A percentile compares a stretch with the other conserved stretches of the same genome.
Evolutionary conservation across 2,329 filamentous ascomycete genomes (phyloP).

Genomic region (Penicillium sp.): DNA sequence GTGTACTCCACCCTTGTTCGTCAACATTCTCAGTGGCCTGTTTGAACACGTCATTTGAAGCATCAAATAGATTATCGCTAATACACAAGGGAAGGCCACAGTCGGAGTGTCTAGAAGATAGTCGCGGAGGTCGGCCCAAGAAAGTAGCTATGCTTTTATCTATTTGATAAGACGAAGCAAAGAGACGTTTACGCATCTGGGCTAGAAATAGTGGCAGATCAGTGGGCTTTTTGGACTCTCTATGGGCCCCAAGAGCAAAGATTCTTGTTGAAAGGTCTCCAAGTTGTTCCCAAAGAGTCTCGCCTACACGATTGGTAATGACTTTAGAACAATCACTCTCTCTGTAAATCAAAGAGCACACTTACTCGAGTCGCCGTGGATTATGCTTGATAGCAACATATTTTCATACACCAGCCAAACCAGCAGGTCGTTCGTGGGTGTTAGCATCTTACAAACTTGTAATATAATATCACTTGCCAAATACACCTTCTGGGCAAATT

Average conservation of each 20-base stretch:
- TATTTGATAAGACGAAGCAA: conserved; percentile 3
- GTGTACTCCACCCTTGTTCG: neutral
- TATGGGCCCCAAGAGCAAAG: neutral
- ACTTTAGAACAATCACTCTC: neutral
- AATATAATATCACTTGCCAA: conserved; percentile 34
- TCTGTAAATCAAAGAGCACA: neutral
- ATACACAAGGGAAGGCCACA: neutral
- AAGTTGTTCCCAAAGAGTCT: neutral
- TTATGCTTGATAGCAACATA: conserved; percentile 31
- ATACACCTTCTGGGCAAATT: conserved; percentile 25
- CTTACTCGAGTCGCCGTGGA: conserved; percentile 36
- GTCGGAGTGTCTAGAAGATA: neutral
- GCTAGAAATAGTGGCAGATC: neutral
- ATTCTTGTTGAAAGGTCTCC: conserved; percentile 4
- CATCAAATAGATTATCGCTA: neutral
- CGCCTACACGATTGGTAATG: neutral
- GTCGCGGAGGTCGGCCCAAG: neutral
- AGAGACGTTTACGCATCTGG: conserved; percentile 5
- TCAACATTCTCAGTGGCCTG: neutral
- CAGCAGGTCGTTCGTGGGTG: conserved; percentile 36
- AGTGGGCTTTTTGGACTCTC: neutral
- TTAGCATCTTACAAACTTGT: conserved; percentile 35
- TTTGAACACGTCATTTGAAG: neutral
- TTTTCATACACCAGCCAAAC: conserved; percentile 32
- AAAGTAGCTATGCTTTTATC: conserved; percentile 6